These are phyloP conservation scores for Plantago major DNA, from an alignment of 257 asterid species.

Conservation along the genomic window DNA sequence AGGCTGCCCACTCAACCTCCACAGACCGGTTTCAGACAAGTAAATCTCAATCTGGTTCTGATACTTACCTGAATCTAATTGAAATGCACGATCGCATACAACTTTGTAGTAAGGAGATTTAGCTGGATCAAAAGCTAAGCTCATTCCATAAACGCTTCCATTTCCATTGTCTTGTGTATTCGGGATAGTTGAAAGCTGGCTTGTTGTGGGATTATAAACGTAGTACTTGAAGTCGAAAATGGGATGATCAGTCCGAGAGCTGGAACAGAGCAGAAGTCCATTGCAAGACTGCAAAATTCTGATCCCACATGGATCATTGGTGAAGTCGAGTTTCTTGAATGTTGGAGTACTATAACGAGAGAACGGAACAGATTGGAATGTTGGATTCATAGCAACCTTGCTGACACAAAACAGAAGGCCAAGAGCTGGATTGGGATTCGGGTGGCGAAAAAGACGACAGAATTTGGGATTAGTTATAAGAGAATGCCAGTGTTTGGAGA, in stretches of 20 bases:
- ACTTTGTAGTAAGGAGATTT: slow-evolving; percentile 27
- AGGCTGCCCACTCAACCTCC: slow-evolving; percentile 26
- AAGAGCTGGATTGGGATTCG: neutral
- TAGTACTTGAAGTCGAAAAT: neutral
- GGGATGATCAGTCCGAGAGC: neutral
- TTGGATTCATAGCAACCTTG: neutral
- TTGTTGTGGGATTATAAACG: slow-evolving; percentile 25
- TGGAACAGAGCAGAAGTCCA: slow-evolving; percentile 18
- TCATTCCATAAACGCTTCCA: neutral
- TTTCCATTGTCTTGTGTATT: neutral
- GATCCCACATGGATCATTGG: neutral
- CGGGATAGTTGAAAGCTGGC: slow-evolving; percentile 12
- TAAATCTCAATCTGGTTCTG: slow-evolving; percentile 21
- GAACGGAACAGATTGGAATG: neutral
- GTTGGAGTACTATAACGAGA: neutral
- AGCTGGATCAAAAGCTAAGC: slow-evolving; percentile 31
- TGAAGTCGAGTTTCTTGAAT: neutral
- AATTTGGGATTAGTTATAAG: slow-evolving; percentile 22
- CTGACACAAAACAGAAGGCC: slow-evolving; percentile 6
- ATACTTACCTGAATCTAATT: neutral
- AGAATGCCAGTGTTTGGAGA: slow-evolving; percentile 25
- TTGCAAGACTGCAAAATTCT: slow-evolving; percentile 26
- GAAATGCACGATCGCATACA: slow-evolving; percentile 8
- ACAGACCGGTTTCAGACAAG: slow-evolving; percentile 32
- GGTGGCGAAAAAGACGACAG: slow-evolving; percentile 6